Evolutionary conservation across 805 yeast species (phyloP), one percentile per base, ranked within the genome.

Genomic region (Candida oleophila): DNA sequence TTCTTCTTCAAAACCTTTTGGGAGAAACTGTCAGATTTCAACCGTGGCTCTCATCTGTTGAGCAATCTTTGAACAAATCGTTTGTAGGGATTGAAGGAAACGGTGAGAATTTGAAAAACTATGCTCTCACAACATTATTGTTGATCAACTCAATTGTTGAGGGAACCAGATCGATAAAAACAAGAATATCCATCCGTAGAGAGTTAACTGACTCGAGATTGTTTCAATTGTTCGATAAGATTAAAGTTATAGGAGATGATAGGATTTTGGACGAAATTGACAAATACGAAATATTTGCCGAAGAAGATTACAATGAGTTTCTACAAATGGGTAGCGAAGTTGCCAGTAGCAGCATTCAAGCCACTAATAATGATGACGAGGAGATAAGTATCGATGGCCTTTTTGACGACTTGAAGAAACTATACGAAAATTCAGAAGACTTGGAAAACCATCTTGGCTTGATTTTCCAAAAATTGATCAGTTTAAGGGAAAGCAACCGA

Each of bases 21-120:
- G 73, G 74, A 1, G 73, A 67, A 25, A 62, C 50, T 48, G 65
- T 61, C 1, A 49, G 65, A 22, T 72, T 68, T 50, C 75, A 68
- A 41, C 75, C 76, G 2, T 72, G 77, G 77, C 48, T 73, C 19
- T 57, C 59, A 41, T 56, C 71, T 1, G 64, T 71, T 21, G 74
- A 71, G 43, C 55, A 62, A 19, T 60, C 65, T 28, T 50, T 71
- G 22, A 69, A 68, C 46, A 69, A 68, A 49, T 60, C 55, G 39
- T 54, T 58, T 42, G 48, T 50, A 1, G 38, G 37, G 9, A 16
- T 28, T 20, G 22, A 18, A 28, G 50, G 47, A 4, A 21, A 44
- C 38, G 51, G 49, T 15, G 22, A 39, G 14, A 61, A 54, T 16
- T 57, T 69, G 37, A 60, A 55, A 44, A 60, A 69, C 46, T 73